Evolutionary conservation across 257 asterid species (phyloP).

Genomic region (Nyctanthes arbortristis): DNA sequence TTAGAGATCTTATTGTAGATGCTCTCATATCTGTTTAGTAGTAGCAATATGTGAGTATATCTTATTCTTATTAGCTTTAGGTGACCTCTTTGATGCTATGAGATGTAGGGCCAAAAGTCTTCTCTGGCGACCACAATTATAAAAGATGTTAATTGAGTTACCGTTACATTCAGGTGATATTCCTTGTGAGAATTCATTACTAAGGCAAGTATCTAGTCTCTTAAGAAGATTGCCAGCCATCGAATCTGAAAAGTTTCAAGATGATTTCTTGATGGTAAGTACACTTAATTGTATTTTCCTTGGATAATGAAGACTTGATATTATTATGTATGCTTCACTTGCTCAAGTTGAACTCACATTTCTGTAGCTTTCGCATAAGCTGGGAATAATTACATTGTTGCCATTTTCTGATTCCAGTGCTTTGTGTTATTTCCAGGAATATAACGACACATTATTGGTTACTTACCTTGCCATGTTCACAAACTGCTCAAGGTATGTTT

Average conservation of each 20-base stretch:
- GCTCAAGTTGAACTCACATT: constrained; percentile 3
- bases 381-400: neutral
- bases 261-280: constrained; percentile 94
- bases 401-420: constrained; percentile 14
- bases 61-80: neutral
- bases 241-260: constrained; percentile 83
- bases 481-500: constrained; percentile 87
- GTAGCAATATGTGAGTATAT: neutral
- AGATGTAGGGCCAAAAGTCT: constrained; percentile 8
- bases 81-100: neutral
- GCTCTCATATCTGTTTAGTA: neutral
- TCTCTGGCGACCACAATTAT: constrained; percentile 10
- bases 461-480: constrained; percentile 95
- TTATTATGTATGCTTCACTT: neutral
- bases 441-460: constrained; percentile 76
- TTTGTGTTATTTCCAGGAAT: constrained; percentile 57
- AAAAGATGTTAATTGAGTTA: constrained; percentile 22
- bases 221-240: constrained; percentile 91
- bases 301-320: neutral
- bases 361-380: neutral
- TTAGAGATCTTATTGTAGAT: too few relatives aligned
- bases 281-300: constrained; percentile 11
- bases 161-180: constrained; percentile 66
- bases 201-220: constrained; percentile 93
- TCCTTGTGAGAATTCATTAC: constrained; percentile 74